Percentiles rank a stretch among this genome's conserved stretches.
These are phyloP conservation scores for Seiridium cupressi DNA, from an alignment of 2,329 filamentous ascomycete species.

Conservation along the genomic window DNA sequence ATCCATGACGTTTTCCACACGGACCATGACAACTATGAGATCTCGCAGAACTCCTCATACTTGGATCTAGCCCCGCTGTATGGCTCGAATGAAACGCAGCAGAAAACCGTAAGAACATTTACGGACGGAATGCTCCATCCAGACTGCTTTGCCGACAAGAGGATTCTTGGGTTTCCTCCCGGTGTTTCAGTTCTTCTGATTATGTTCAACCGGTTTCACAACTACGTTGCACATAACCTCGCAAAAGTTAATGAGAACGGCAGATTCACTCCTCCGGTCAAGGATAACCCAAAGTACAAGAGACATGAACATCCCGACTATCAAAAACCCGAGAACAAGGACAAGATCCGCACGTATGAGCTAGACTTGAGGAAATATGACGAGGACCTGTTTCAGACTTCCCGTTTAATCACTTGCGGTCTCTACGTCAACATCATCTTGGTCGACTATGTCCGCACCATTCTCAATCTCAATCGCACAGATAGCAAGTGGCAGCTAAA, in stretches of 20 bases:
- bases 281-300: conserved; percentile 33
- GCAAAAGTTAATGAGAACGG: conserved; percentile 83
- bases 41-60: conserved; percentile 68
- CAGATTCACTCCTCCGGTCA: conserved; percentile 68
- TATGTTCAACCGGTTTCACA: conserved; percentile 86
- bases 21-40: not conserved
- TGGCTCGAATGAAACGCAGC: conserved; percentile 65
- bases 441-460: conserved; percentile 36
- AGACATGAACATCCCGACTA: conserved; percentile 23
- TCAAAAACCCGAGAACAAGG: conserved; percentile 21
- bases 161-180: conserved; percentile 68
- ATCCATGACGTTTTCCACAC: conserved; percentile 37
- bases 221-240: conserved; percentile 76
- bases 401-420: conserved; percentile 47
- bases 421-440: conserved; percentile 52
- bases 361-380: conserved; percentile 26
- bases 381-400: conserved; percentile 38
- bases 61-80: conserved; percentile 72
- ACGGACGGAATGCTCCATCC: conserved; percentile 70
- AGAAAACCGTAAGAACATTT: conserved; percentile 67
- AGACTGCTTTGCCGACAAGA: conserved; percentile 69
- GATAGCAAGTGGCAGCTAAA: conserved; percentile 28
- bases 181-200: conserved; percentile 70
- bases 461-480: conserved; percentile 48
- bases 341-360: conserved; percentile 12